Conservation (phyloP, 495 filamentous ascomycete species). For the Hypoxylon subgilvum region DNA sequence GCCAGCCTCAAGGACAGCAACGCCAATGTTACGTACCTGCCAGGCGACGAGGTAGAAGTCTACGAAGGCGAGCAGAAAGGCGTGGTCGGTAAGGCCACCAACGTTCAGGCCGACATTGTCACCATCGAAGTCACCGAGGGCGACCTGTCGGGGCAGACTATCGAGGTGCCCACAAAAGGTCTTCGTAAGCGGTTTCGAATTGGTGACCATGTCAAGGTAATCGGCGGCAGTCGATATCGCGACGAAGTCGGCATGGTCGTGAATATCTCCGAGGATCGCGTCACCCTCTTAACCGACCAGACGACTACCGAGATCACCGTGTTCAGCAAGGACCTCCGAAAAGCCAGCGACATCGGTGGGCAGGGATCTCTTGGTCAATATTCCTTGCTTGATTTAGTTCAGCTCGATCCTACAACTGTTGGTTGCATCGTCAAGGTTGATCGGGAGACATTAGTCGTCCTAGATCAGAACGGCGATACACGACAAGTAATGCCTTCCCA, state of each 20-base stretch:
- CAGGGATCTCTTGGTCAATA: constrained; percentile 80
- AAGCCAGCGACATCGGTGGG: constrained; percentile 87
- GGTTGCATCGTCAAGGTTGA: constrained; percentile 94
- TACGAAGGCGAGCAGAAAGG: constrained; percentile 96
- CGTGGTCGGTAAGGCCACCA: constrained; percentile 79
- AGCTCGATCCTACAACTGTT: constrained; percentile 90
- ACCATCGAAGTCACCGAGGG: constrained; percentile 87
- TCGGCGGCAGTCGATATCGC: constrained; percentile 88
- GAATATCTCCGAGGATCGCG: constrained; percentile 84
- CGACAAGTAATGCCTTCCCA: constrained; percentile 86
- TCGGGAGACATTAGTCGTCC: constrained; percentile 83
- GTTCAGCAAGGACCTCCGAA: constrained; percentile 94
- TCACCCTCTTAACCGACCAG: constrained; percentile 90
- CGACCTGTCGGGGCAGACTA: constrained; percentile 76
- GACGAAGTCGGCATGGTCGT: constrained; percentile 98
- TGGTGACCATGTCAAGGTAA: constrained; percentile 98
- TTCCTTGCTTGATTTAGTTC: constrained; percentile 90
- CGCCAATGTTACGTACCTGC: constrained; percentile 78
- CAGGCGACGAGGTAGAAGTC: constrained; percentile 93
- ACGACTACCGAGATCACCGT: constrained; percentile 93
- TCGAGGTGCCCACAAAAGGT: constrained; percentile 91
- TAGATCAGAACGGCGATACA: constrained; percentile 87
- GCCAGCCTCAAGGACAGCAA: constrained; percentile 81
- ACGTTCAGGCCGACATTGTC: constrained; percentile 91
- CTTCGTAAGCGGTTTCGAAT: constrained; percentile 90